A percentile compares a stretch with the other conserved stretches of the same genome.
These are phyloP conservation scores for Marasmius oreades DNA, from an alignment of 1,284 basidiomycete species.

Conservation along the genomic window DNA sequence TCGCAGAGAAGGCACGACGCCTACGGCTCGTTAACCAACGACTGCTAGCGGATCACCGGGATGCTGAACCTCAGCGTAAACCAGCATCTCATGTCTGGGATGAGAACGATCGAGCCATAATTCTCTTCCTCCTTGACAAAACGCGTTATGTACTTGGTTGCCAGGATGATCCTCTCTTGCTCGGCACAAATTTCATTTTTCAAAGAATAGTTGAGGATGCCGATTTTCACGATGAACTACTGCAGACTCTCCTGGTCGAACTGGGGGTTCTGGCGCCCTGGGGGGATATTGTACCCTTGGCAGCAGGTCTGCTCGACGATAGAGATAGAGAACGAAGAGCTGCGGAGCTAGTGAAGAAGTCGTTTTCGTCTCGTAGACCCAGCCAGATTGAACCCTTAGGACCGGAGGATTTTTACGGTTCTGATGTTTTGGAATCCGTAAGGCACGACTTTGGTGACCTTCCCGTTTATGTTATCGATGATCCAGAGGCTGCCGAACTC, in stretches of 20 bases:
- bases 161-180: conserved; percentile 63
- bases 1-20: conserved; percentile 52
- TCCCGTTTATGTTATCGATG: conserved; percentile 90
- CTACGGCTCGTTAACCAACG: conserved; percentile 32
- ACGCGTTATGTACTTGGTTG: conserved; percentile 55
- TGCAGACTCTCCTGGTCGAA: conserved; percentile 52
- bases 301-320: conserved; percentile 24
- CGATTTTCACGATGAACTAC: conserved; percentile 35
- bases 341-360: conserved; percentile 30
- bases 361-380: conserved; percentile 21
- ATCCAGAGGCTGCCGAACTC: conserved; percentile 77
- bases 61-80: conserved; percentile 32
- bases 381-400: conserved; percentile 33
- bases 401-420: conserved; percentile 53
- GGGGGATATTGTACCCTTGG: conserved; percentile 55
- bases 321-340: conserved; percentile 27
- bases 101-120: conserved; percentile 56
- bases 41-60: conserved; percentile 17
- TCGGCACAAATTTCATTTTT: conserved; percentile 56
- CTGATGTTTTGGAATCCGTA: conserved; percentile 59
- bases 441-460: conserved; percentile 85
- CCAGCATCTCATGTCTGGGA: conserved; percentile 45
- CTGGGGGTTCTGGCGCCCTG: conserved; percentile 73
- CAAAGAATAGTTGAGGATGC: conserved; percentile 48
- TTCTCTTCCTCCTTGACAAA: conserved; percentile 65